Evolutionary conservation across 2,329 filamentous ascomycete species (phyloP), one percentile per base, ranked within the genome.

Genomic region (Trichoderma guizhouense): DNA sequence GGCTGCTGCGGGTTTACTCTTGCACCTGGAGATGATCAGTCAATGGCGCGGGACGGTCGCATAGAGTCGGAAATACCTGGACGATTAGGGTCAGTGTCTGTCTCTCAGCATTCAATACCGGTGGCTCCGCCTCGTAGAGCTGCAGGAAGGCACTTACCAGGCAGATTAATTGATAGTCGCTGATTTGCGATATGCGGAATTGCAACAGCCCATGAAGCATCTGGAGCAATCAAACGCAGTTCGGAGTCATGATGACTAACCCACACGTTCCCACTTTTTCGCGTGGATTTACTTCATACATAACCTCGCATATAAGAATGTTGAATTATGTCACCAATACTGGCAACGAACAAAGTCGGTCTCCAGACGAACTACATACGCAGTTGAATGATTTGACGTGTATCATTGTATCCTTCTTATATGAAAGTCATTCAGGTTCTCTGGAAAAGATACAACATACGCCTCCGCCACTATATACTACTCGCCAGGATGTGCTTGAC

Each of bases 1-100:
- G 72, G 77, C 76, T 72, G 63, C 63, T 71, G 61, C 69, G 68
- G 24, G 43, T 55, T 71, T 51, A 57, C 57, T 43, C 32, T 70
- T 70, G 68, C 60, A 57, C 30, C 60, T 70, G n/a, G 64, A 67
- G 24, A 26, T 15, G 53, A 51, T 62, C 55, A 69, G 67, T 62
- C 57, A 30, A 24, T 32, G 39, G n/a, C 18, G 39, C 24, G 14
- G 57, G 60, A 26, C 7, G 12, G 57, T 36, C 47, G 36, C n/a
- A 53, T 36, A 28, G 21, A 14, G 9, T 5, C 12, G 9, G 28
- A 15, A 61, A 30, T 69, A 61, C 67, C 67, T 69, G 8, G 12
- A 9, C 47, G 6, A 15, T 9, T 18, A 3, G 24, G 8, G 26
- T 51, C n/a, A 69, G 57, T 53, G 15, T 15, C 15, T 11, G 15